Evolutionary conservation across 1,284 basidiomycete species (phyloP).

Genomic region (Irpex rosettiformis): DNA sequence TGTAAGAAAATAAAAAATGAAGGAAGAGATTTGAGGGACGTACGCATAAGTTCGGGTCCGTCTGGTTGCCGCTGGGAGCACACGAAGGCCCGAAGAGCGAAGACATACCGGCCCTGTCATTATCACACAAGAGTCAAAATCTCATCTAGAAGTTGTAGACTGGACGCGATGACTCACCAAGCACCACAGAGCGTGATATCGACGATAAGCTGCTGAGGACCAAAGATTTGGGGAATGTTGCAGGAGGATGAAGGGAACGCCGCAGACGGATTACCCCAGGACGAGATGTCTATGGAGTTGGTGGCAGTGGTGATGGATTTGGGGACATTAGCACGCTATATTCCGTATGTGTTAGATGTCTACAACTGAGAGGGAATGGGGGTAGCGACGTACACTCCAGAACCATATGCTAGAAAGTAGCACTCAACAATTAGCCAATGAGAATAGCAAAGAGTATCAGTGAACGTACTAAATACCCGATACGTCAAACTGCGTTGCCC

Average conservation of each 20-base stretch:
- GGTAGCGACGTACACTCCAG: slow-evolving; percentile 48
- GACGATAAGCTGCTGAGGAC: slow-evolving; percentile 38
- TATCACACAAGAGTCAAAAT: not conserved
- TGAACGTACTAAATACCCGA: slow-evolving; percentile 29
- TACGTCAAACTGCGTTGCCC: slow-evolving; percentile 54
- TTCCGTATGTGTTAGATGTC: not conserved
- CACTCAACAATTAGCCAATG: not conserved
- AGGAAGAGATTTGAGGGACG: slow-evolving; percentile 1
- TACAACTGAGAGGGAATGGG: too few species aligned
- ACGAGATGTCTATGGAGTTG: slow-evolving; percentile 42
- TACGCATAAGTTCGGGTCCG: slow-evolving; percentile 23
- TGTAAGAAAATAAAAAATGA: not conserved
- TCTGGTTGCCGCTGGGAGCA: slow-evolving; percentile 22
- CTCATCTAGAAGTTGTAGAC: not conserved
- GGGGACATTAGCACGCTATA: slow-evolving; percentile 38
- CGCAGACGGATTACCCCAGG: slow-evolving; percentile 60
- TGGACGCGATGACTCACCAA: slow-evolving; percentile 32
- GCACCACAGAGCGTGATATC: slow-evolving; percentile 57
- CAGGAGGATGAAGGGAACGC: slow-evolving; percentile 47
- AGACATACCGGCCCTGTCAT: slow-evolving; percentile 11
- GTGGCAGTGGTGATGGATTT: slow-evolving; percentile 21
- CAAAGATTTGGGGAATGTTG: slow-evolving; percentile 48
- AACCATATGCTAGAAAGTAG: slow-evolving; percentile 57
- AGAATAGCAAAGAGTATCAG: not conserved
- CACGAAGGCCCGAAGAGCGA: slow-evolving; percentile 32